A percentile compares a stretch with the other conserved stretches of the same genome.
Conservation (phyloP, 164 flowering plant species). For the Aristolochia californica region DNA sequence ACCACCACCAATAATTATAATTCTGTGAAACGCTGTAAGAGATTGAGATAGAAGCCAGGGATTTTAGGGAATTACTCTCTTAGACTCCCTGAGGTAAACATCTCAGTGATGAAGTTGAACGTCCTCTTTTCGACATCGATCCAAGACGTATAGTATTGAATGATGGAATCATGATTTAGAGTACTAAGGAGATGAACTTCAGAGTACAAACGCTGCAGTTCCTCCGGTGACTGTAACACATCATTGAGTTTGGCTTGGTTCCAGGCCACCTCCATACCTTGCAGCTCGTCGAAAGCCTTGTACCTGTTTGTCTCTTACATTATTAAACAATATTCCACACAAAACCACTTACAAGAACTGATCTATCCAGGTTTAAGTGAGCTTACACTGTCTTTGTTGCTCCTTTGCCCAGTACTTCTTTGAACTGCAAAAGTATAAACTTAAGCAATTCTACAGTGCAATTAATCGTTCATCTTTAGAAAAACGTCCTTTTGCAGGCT, state of each 20-base stretch:
- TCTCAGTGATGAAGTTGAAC: constrained; percentile 91
- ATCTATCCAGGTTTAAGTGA: not conserved
- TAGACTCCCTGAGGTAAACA: constrained; percentile 90
- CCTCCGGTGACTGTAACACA: constrained; percentile 56
- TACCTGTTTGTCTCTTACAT: constrained; percentile 10
- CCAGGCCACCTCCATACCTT: constrained; percentile 94
- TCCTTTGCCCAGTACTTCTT: constrained; percentile 78
- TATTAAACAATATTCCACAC: too few relatives aligned
- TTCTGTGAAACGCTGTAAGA: too few relatives aligned
- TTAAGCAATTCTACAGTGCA: too few relatives aligned
- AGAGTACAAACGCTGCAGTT: constrained; percentile 61
- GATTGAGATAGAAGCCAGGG: too few relatives aligned
- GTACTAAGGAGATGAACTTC: constrained; percentile 83
- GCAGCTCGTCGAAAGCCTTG: constrained; percentile 65
- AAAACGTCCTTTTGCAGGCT: too few relatives aligned
- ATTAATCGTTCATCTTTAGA: too few relatives aligned
- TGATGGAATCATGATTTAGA: constrained; percentile 67
- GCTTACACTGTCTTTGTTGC: constrained; percentile 67
- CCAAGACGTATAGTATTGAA: constrained; percentile 60
- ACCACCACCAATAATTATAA: too few relatives aligned
- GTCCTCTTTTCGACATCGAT: constrained; percentile 44
- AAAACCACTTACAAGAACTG: too few relatives aligned
- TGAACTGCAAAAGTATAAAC: constrained; percentile 30
- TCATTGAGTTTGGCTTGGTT: constrained; percentile 56
- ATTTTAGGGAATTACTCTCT: constrained; percentile 44